phyloP scores from a whole-genome alignment of 2,329 filamentous ascomycete species.

The Xylaria sp. region DNA sequence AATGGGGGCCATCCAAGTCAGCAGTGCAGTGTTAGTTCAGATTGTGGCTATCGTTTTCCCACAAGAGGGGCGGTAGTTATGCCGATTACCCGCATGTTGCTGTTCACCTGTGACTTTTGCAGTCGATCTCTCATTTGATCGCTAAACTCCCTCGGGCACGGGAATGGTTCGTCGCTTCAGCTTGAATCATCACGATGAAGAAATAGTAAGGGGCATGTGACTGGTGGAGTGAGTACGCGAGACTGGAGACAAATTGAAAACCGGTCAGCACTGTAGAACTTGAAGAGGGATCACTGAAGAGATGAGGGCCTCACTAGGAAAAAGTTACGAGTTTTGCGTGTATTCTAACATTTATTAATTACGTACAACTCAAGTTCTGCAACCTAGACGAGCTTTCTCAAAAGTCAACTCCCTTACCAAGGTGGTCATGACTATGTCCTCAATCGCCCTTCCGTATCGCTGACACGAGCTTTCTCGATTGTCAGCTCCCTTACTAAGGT shows the following conservation, averaged over 20 bases:
- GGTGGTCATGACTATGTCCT: background rate
- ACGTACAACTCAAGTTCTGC: constrained; percentile 4
- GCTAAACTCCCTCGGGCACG: no score
- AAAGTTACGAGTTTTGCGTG: background rate
- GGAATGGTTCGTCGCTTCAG: background rate
- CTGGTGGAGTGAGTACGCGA: background rate
- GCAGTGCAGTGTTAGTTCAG: background rate
- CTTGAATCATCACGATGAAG: background rate
- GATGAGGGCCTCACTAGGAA: background rate
- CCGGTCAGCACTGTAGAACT: background rate
- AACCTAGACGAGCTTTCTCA: background rate
- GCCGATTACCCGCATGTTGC: constrained; percentile 10
- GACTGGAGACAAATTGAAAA: background rate
- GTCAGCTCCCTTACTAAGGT: background rate
- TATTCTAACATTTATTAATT: constrained; percentile 9
- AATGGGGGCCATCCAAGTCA: constrained; percentile 1
- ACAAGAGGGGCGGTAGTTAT: background rate
- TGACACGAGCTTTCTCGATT: background rate
- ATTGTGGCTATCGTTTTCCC: background rate
- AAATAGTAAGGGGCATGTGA: background rate
- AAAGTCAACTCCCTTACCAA: background rate
- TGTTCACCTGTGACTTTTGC: background rate
- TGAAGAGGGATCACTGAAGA: background rate
- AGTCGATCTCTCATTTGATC: background rate
- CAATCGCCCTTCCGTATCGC: no score